Percentiles rank a stretch among this genome's conserved stretches.
Conservation (phyloP, 768 basidiomycete species). For the Rhizopogon vinicolor region DNA sequence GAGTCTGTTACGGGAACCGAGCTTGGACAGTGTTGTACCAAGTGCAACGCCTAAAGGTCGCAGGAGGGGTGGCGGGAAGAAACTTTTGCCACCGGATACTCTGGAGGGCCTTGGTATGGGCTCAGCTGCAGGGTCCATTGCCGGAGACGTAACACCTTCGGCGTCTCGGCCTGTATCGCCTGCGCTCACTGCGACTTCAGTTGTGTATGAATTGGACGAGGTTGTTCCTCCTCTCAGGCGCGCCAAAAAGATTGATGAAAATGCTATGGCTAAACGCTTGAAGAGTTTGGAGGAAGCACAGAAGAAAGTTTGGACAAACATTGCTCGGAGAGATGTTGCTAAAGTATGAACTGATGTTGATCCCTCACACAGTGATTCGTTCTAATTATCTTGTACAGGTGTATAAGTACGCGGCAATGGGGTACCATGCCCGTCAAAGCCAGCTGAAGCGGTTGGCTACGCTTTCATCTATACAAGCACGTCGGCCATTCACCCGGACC, state of each 20-base stretch:
- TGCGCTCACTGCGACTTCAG: slow-evolving; percentile 44
- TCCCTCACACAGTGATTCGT: not conserved
- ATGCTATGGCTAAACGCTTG: slow-evolving; percentile 67
- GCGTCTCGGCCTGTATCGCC: slow-evolving; percentile 73
- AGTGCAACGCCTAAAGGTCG: slow-evolving; percentile 43
- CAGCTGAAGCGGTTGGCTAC: slow-evolving; percentile 76
- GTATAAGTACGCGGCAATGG: slow-evolving; percentile 69
- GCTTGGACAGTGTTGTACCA: slow-evolving; percentile 49
- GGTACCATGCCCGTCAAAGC: slow-evolving; percentile 59
- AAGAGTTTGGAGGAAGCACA: slow-evolving; percentile 80
- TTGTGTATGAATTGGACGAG: slow-evolving; percentile 72
- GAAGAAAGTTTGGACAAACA: slow-evolving; percentile 86
- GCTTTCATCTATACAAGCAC: slow-evolving; percentile 71
- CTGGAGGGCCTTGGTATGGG: slow-evolving; percentile 44
- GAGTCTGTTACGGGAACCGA: slow-evolving; percentile 44
- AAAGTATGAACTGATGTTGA: slow-evolving; percentile 46
- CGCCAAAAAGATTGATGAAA: slow-evolving; percentile 75
- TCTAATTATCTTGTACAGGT: slow-evolving; percentile 42
- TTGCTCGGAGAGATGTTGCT: slow-evolving; percentile 78
- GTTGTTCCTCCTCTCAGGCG: slow-evolving; percentile 64
- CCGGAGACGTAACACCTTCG: slow-evolving; percentile 68
- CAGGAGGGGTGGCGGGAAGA: slow-evolving; percentile 59
- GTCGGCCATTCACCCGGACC: slow-evolving; percentile 68
- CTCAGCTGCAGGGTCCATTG: slow-evolving; percentile 44
- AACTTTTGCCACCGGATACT: slow-evolving; percentile 46